Evolutionary conservation across 106 monocot species (phyloP).

Genomic region (Narthecium ossifragum): DNA sequence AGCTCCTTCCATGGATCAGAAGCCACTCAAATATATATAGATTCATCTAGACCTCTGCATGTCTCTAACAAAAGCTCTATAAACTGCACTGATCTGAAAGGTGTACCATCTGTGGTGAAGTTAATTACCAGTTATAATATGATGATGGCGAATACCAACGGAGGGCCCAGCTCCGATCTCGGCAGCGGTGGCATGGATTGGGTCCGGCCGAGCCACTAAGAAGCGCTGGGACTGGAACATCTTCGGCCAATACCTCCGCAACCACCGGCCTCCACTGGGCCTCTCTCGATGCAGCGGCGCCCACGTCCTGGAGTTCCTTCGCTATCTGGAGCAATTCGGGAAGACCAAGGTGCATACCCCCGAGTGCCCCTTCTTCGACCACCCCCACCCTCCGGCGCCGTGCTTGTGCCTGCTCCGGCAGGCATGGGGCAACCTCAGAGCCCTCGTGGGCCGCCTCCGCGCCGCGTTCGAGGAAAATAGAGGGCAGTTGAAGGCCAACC

Average conservation of each 20-base stretch:
- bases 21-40: no score
- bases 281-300: slow-evolving; percentile 8
- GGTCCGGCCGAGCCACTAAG: not conserved
- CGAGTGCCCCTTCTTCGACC: slow-evolving; percentile 6
- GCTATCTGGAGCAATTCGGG: not conserved
- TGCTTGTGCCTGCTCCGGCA: slow-evolving; percentile 19
- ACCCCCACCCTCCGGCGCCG: slow-evolving; percentile 9
- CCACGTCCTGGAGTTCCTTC: not conserved
- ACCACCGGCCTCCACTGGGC: not conserved
- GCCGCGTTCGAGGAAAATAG: slow-evolving; percentile 20
- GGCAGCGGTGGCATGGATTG: not conserved
- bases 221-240: not conserved
- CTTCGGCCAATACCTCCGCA: not conserved
- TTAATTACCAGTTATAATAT: no score
- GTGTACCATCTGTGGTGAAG: no score
- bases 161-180: no score
- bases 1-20: no score
- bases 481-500: slow-evolving; percentile 14
- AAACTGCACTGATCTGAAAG: no score
- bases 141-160: no score
- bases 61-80: no score
- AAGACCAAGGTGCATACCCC: slow-evolving; percentile 7
- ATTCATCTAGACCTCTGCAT: no score
- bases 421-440: slow-evolving; percentile 21
- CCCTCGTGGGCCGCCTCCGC: slow-evolving; percentile 21